Base-by-base conservation (phyloP, 2,329 filamentous ascomycete genomes). In the Colletotrichum lindemuthianum region DNA sequence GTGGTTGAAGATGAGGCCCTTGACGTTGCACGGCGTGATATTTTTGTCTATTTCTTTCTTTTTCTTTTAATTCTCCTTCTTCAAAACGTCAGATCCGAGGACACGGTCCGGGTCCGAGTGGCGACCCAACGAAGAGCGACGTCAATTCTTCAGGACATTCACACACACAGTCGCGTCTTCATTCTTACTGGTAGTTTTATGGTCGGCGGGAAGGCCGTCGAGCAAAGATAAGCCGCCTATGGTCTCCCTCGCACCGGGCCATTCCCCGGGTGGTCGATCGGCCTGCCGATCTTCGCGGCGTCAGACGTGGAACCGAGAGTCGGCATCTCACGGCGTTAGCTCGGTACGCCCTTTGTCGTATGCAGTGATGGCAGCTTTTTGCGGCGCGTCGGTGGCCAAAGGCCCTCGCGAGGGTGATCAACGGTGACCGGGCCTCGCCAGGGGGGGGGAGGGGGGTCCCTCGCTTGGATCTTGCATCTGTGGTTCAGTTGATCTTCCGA, bases 311-410 rank as follows among this genome's bases (percentile, higher is more conserved):
- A 47, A 36, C 6, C 24, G 24, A 40, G 2, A 16, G 32, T 63
- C 63, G 53, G 52, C 52, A 44, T 32, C 24, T 24, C 51, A 41
- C 55, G 60, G 55, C 43, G 37, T 54, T 59, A 49, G 43, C 8
- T 63, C 60, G 60, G 59, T 49, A 36, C 37, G 50, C 47, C 12
- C 34, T 13, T 33, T 9, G 36, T 39, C 40, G 32, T 48, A 52
- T 61, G 63, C 58, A 61, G 57, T 63, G 47, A 51, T 61, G 58
- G 41, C 34, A 61, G 57, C 16, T 61, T 65, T 34, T 40, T 50
- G 44, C 57, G 45, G 50, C 24, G 58, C 47, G 15, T 24, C 16
- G 24, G 24, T 55, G 57, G 24, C 24, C 24, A 24, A 4, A 24
- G 24, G 24, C 5, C 5, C 24, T 54, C 57, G 57, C 61, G 44